A percentile compares a stretch with the other conserved stretches of the same genome.
Evolutionary conservation across 2,329 filamentous ascomycete genomes (phyloP).

Genomic region (Botrytis pseudocinerea): DNA sequence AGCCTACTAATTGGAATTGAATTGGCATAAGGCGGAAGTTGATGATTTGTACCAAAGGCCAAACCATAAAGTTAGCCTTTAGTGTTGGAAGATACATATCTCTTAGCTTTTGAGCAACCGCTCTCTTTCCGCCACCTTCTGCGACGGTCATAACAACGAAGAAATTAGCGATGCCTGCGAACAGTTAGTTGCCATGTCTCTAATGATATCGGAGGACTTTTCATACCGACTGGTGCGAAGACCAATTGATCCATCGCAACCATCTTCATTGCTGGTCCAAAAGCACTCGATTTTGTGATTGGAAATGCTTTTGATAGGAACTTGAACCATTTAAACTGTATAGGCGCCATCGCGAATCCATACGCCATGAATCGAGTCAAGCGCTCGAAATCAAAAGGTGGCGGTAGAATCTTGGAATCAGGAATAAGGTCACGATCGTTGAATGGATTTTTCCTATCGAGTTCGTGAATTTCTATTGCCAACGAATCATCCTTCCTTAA

Average conservation of each 20-base stretch:
- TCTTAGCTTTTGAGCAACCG: slow-evolving; percentile 78
- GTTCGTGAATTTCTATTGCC: slow-evolving; percentile 84
- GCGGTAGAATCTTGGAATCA: slow-evolving; percentile 63
- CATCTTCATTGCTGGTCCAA: slow-evolving; percentile 80
- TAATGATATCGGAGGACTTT: neutral
- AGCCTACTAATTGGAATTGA: slow-evolving; percentile 90
- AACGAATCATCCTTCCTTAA: slow-evolving; percentile 64
- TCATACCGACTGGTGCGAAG: slow-evolving; percentile 80
- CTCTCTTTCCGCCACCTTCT: slow-evolving; percentile 83
- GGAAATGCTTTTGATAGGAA: slow-evolving; percentile 83
- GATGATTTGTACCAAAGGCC: slow-evolving; percentile 93
- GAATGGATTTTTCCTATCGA: slow-evolving; percentile 77
- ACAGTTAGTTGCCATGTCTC: slow-evolving; percentile 21
- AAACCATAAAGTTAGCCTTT: slow-evolving; percentile 93
- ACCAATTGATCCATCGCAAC: slow-evolving; percentile 91
- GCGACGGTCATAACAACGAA: slow-evolving; percentile 96
- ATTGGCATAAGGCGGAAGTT: slow-evolving; percentile 96
- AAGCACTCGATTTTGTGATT: slow-evolving; percentile 72
- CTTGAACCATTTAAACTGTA: slow-evolving; percentile 95
- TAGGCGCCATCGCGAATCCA: slow-evolving; percentile 90
- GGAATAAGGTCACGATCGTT: slow-evolving; percentile 66
- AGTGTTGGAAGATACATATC: slow-evolving; percentile 93
- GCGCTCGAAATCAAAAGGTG: slow-evolving; percentile 93
- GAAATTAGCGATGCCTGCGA: slow-evolving; percentile 73
- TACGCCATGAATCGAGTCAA: slow-evolving; percentile 96